Conservation (phyloP, 1,284 basidiomycete species). For the Cryptococcus floricola region DNA sequence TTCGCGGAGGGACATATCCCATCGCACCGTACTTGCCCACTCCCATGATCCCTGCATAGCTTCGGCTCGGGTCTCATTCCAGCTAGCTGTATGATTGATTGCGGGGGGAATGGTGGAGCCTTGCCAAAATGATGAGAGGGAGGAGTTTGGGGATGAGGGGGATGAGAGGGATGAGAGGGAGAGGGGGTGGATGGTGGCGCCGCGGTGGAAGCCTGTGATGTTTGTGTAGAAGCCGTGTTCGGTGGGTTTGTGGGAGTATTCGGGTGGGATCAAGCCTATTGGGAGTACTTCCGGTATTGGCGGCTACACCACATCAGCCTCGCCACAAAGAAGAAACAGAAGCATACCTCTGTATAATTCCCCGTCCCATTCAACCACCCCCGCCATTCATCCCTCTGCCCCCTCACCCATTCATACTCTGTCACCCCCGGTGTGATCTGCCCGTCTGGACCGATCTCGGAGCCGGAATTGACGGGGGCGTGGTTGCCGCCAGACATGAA, state of each 20-base stretch:
- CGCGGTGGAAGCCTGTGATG: slow-evolving; percentile 48
- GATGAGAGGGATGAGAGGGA: slow-evolving; percentile 5
- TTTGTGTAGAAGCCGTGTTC: slow-evolving; percentile 34
- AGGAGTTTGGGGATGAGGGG: background rate
- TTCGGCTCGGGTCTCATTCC: slow-evolving; percentile 37
- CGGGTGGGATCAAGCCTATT: slow-evolving; percentile 26
- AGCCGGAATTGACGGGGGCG: slow-evolving; percentile 12
- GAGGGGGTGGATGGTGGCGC: slow-evolving; percentile 28
- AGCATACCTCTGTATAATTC: slow-evolving; percentile 42
- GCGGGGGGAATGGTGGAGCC: slow-evolving; percentile 6
- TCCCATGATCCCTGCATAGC: slow-evolving; percentile 38
- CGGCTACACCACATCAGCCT: slow-evolving; percentile 18
- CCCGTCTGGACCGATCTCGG: slow-evolving; percentile 37
- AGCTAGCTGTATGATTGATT: slow-evolving; percentile 10
- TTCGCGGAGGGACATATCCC: slow-evolving; percentile 46
- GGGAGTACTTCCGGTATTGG: slow-evolving; percentile 22
- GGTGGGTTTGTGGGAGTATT: slow-evolving; percentile 21
- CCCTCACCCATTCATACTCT: slow-evolving; percentile 30
- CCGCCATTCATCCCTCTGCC: slow-evolving; percentile 29
- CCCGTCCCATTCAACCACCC: slow-evolving; percentile 32
- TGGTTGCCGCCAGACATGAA: slow-evolving; percentile 42
- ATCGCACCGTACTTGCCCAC: slow-evolving; percentile 30
- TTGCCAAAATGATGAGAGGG: slow-evolving; percentile 25
- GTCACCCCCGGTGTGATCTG: slow-evolving; percentile 29
- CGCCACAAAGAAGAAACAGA: too few species aligned